Evolutionary conservation across 306 rosid genomes (phyloP), one percentile per base, ranked within the genome.

Genomic region (Prunus armeniaca): DNA sequence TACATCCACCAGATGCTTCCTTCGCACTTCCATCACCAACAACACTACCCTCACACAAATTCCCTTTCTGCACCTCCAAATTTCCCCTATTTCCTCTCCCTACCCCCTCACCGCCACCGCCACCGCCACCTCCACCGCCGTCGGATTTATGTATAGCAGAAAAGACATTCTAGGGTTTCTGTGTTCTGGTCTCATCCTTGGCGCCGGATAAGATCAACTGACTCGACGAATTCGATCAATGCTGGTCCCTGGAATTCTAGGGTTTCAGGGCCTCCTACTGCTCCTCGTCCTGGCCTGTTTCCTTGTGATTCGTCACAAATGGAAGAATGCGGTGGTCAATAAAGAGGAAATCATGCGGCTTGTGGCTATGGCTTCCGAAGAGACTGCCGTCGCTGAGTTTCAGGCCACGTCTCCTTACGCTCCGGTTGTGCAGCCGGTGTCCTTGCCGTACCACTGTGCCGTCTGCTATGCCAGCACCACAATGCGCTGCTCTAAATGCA

Each of bases 401-500:
- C 80, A 81, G 60, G 81, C 81, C 50, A 41, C 67, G 0, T 43
- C 75, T 20, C 19, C 64, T 32, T 82, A 77, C 69, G 7, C 71
- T 57, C 64, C 79, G 3, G 77, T 14, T 32, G 67, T 71, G 32
- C 65, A 67, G 49, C 45, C 83, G 2, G 76, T 8, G 47, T 46
- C 80, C 45, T 45, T n/a, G 8, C 34, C 43, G 69, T 76, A 76
- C 51, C 87, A 85, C 9, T 87, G 91, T 74, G 93, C 82, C 0
- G 80, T 90, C 12, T 90, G 93, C 73, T 80, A 50, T 66, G 60
- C 83, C 1, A 84, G 81, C 20, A 90, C 96, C 12, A 88, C 96
- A 54, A 82, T 76, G 88, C 83, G 91, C 1, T 90, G 90, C 74
- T 68, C 91, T 25, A 87, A 77, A 24, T 90, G 96, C 90, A 90